A percentile compares a stretch with the other conserved stretches of the same genome.
Conservation (phyloP, 2,329 filamentous ascomycete genomes). For the Ascochyta clinopodiicola region DNA sequence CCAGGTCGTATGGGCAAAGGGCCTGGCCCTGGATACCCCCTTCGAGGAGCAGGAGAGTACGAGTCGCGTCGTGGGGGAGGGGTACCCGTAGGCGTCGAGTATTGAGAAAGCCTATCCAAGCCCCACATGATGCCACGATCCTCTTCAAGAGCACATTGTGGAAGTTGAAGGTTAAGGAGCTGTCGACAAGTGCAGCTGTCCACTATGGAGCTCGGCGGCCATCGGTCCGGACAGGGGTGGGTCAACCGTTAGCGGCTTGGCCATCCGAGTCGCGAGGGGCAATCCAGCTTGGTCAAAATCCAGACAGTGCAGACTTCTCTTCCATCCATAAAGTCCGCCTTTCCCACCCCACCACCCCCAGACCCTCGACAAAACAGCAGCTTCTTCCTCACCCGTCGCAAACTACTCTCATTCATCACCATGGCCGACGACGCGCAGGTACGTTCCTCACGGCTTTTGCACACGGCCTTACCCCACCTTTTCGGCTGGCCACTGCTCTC, state of each 20-base stretch:
- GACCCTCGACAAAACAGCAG: conserved; percentile 33
- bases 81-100: conserved; percentile 69
- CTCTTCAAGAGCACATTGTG: conserved; percentile 5
- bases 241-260: conserved; percentile 26
- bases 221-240: not conserved
- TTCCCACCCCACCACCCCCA: conserved; percentile 38
- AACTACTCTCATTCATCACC: conserved; percentile 55
- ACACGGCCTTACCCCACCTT: conserved; percentile 49
- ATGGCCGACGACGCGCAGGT: conserved; percentile 74
- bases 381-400: conserved; percentile 45
- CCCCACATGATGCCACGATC: conserved; percentile 69
- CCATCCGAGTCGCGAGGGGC: conserved; percentile 1
- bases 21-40: conserved; percentile 74
- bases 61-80: conserved; percentile 69
- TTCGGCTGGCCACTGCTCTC: conserved; percentile 37
- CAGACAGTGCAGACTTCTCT: conserved; percentile 43
- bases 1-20: conserved; percentile 72
- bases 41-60: conserved; percentile 74
- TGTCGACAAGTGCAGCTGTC: conserved; percentile 9
- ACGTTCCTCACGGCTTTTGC: conserved; percentile 47
- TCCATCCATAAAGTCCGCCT: conserved; percentile 34
- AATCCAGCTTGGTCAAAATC: conserved; percentile 35
- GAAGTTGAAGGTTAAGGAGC: conserved; percentile 2
- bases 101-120: conserved; percentile 81
- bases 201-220: not conserved